Evolutionary conservation across 2,329 filamentous ascomycete genomes (phyloP), one percentile per base, ranked within the genome.

Genomic region (Cercospora sp.): DNA sequence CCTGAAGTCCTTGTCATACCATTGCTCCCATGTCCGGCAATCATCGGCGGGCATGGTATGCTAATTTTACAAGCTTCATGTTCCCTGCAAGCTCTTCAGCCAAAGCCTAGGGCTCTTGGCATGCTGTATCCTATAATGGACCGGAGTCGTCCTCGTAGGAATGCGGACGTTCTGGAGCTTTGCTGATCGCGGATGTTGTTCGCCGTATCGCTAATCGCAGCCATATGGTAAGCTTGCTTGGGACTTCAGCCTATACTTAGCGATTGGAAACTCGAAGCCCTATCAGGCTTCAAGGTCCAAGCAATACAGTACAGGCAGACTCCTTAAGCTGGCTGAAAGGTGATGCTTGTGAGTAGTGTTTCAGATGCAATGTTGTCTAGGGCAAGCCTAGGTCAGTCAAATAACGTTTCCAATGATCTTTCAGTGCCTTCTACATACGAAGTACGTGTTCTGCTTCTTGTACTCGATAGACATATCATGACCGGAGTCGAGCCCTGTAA

Each of bases 21-120:
- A 58, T 30, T 10, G 28, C 26, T 32, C 28, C 55, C 55, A 37
- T 59, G 55, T 59, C 30, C 55, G 55, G 55, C 55, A 59, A 32
- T 21, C 30, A 59, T 59, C 55, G 55, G 55, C 32, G 13, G 28
- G 2, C 55, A 32, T 34, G 55, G 55, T 59, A 37, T 59, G 28
- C 32, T 59, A 59, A 59, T 59, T 59, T 59, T 59, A 59, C 55
- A 37, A 32, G 55, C 55, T 59, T 59, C 55, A 37, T 16, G 9
- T 59, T 24, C 55, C 55, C 55, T 59, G 55, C 55, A 59, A 59
- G 28, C 16, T 37, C 32, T 37, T 37, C 55, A 37, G 28, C 18
- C 16, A 59, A 59, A 16, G 16, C 30, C 32, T 34, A 30, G 28
- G 28, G n/a, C 10, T n/a, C 55, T 59, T 59, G 55, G 55, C 55